Percentiles rank a stretch among this genome's conserved stretches.
These are phyloP conservation scores for Phaffomyces thermotolerans DNA, from an alignment of 805 yeast genomes.

Conservation along the genomic window DNA sequence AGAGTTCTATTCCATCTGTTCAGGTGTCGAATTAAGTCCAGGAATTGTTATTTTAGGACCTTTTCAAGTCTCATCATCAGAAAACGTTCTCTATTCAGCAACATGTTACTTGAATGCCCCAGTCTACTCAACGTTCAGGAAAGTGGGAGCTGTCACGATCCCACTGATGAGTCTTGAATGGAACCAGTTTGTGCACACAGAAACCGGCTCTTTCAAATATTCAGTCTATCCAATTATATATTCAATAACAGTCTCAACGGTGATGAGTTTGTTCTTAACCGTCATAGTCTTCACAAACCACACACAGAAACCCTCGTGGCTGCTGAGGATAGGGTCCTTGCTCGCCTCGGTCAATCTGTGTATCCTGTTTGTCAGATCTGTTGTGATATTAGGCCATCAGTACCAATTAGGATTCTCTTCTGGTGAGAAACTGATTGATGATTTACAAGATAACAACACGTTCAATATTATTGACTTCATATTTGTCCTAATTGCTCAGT, in stretches of 20 bases:
- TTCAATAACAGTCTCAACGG: slow-evolving; percentile 56
- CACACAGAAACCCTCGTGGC: slow-evolving; percentile 50
- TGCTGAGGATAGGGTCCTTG: slow-evolving; percentile 42
- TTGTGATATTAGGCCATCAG: slow-evolving; percentile 40
- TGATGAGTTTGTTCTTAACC: slow-evolving; percentile 56
- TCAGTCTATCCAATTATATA: slow-evolving; percentile 57
- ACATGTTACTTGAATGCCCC: slow-evolving; percentile 29
- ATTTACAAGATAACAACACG: slow-evolving; percentile 35
- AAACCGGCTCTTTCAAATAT: slow-evolving; percentile 42
- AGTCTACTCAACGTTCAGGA: slow-evolving; percentile 27
- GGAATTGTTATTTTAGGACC: slow-evolving; percentile 27
- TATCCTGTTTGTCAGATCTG: slow-evolving; percentile 40
- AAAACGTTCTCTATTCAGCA: slow-evolving; percentile 24
- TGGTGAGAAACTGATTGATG: slow-evolving; percentile 37
- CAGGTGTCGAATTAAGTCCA: slow-evolving; percentile 20
- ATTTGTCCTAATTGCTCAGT: slow-evolving; percentile 48
- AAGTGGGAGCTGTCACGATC: slow-evolving; percentile 24
- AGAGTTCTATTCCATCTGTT: slow-evolving; percentile 26
- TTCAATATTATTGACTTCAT: slow-evolving; percentile 53
- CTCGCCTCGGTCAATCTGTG: slow-evolving; percentile 50
- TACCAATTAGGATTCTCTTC: slow-evolving; percentile 32
- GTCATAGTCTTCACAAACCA: slow-evolving; percentile 58
- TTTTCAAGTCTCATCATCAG: slow-evolving; percentile 9
- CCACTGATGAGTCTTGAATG: slow-evolving; percentile 44
- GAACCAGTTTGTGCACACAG: slow-evolving; percentile 32